Evolutionary conservation across 768 basidiomycete species (phyloP).

Genomic region (Heimioporus sp.): DNA sequence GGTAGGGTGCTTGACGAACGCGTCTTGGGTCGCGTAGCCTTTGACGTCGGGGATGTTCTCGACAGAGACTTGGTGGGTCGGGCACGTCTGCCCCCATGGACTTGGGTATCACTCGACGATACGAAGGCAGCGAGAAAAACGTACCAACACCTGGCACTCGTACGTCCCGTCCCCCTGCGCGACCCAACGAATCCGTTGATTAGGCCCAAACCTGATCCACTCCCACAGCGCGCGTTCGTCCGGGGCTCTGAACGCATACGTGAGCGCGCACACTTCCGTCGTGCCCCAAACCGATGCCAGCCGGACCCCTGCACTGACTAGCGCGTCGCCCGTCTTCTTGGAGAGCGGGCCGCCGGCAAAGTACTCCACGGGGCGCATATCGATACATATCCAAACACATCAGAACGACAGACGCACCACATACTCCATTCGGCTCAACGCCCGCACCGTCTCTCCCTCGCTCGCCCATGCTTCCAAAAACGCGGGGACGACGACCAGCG

Average conservation of each 20-base stretch:
- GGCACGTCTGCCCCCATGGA: conserved; percentile 19
- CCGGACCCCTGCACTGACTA: conserved; percentile 35
- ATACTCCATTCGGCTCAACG: too few relatives aligned
- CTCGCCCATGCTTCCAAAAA: conserved; percentile 23
- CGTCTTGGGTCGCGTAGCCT: conserved; percentile 45
- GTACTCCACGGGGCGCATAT: too few relatives aligned
- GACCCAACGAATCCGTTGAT: conserved; percentile 31
- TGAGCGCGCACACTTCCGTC: conserved; percentile 35
- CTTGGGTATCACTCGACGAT: neutral
- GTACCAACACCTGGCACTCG: conserved; percentile 39
- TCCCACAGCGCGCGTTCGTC: conserved; percentile 33
- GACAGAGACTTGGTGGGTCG: conserved; percentile 27
- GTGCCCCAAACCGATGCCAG: conserved; percentile 35
- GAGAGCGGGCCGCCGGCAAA: conserved; percentile 39
- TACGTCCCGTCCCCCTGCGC: conserved; percentile 36
- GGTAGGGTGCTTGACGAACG: conserved; percentile 43
- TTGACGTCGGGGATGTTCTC: conserved; percentile 36
- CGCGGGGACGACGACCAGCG: conserved; percentile 19
- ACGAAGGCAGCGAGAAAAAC: neutral
- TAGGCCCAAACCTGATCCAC: conserved; percentile 28
- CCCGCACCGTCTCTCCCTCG: too few relatives aligned
- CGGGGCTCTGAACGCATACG: conserved; percentile 3
- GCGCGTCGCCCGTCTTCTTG: conserved; percentile 32
- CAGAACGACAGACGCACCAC: too few relatives aligned
- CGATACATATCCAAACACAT: too few relatives aligned